Percentiles rank a stretch among this genome's conserved stretches.
Conservation (phyloP, 208 protist species). For the Leishmania mexicana region DNA sequence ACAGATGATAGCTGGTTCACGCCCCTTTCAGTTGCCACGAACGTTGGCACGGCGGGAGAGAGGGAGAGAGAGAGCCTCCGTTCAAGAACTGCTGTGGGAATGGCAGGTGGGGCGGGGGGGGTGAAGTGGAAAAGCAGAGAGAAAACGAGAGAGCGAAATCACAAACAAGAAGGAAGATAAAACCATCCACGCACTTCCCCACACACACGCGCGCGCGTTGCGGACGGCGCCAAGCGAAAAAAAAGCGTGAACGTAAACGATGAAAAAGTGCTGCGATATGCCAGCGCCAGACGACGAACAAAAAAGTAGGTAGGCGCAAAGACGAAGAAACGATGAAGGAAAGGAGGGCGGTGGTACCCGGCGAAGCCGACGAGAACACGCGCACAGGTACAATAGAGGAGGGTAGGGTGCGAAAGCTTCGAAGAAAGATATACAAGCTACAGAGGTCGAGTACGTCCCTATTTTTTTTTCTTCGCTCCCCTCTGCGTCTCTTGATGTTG, state of each 20-base stretch:
- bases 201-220: no score
- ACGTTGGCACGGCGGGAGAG: background rate
- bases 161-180: background rate
- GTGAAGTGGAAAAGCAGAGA: background rate
- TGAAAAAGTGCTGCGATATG: background rate
- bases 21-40: background rate
- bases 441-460: background rate
- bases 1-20: background rate
- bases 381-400: background rate
- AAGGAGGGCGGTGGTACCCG: background rate
- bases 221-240: background rate
- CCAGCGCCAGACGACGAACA: background rate
- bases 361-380: background rate
- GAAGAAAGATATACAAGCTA: background rate
- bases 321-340: background rate
- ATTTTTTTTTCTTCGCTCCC: background rate
- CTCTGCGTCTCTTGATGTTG: background rate
- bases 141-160: background rate
- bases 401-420: background rate
- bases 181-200: no score
- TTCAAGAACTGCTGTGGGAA: background rate
- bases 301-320: background rate
- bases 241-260: background rate
- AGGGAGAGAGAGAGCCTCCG: background rate
- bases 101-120: background rate